Evolutionary conservation across 352 stramenopile species (phyloP).

Genomic region (Globisporangium apiculatum): DNA sequence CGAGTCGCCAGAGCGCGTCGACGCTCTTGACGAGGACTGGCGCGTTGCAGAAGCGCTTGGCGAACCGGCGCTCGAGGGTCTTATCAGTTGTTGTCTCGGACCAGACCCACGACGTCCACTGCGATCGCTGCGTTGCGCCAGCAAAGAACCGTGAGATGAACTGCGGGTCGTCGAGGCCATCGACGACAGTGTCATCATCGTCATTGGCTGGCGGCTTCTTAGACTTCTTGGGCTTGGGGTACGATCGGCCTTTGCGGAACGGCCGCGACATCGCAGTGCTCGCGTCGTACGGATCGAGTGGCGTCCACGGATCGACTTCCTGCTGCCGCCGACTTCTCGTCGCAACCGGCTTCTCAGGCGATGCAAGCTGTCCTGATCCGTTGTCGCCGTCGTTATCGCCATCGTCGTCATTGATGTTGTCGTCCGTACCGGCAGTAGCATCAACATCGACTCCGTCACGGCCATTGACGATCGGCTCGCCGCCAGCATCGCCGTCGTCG

Average conservation of each 20-base stretch:
- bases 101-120: slow-evolving; percentile 75
- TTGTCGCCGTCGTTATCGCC: not conserved
- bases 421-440: not conserved
- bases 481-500: not conserved
- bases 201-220: slow-evolving; percentile 26
- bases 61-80: slow-evolving; percentile 50
- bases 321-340: slow-evolving; percentile 5
- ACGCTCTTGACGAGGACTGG: slow-evolving; percentile 44
- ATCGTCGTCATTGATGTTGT: slow-evolving; percentile 2
- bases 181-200: slow-evolving; percentile 28
- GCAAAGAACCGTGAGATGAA: slow-evolving; percentile 66
- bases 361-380: no score
- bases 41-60: slow-evolving; percentile 51
- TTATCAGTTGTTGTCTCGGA: slow-evolving; percentile 36
- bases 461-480: not conserved
- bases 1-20: slow-evolving; percentile 49
- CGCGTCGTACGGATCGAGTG: slow-evolving; percentile 74
- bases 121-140: slow-evolving; percentile 23
- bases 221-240: slow-evolving; percentile 41
- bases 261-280: slow-evolving; percentile 47
- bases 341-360: no score
- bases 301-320: slow-evolving; percentile 57
- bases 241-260: slow-evolving; percentile 75
- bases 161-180: slow-evolving; percentile 48
- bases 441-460: not conserved